Percentiles rank a stretch among this genome's conserved stretches.
Evolutionary conservation across 345 rosid species (phyloP).

Genomic region (Hirschfeldia incana): DNA sequence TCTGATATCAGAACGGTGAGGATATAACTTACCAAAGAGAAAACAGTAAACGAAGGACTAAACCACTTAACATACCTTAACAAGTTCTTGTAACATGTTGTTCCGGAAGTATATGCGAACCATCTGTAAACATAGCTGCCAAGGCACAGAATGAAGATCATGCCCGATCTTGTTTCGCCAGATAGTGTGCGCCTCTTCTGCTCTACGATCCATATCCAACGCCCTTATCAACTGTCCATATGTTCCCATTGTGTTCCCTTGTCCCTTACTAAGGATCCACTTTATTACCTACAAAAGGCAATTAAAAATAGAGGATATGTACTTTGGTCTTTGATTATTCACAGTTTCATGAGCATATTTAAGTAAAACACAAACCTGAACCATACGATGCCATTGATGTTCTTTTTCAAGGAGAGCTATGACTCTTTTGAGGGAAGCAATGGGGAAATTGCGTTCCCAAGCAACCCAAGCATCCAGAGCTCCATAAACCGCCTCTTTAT

Average conservation of each 20-base stretch:
- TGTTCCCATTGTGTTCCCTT: constrained; percentile 87
- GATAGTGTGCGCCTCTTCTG: constrained; percentile 82
- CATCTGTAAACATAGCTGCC: constrained; percentile 78
- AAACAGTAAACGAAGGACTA: too few relatives aligned
- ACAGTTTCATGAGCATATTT: background rate
- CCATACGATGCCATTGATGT: constrained; percentile 82
- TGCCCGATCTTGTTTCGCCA: constrained; percentile 73
- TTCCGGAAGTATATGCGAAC: constrained; percentile 74
- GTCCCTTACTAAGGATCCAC: constrained; percentile 99
- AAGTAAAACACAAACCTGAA: constrained; percentile 51
- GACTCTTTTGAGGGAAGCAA: constrained; percentile 68
- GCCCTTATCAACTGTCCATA: constrained; percentile 73
- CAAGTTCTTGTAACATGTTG: constrained; percentile 73
- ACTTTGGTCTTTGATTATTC: background rate
- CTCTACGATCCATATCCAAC: constrained; percentile 85
- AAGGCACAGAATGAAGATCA: constrained; percentile 89
- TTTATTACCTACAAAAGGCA: constrained; percentile 67
- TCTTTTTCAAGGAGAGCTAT: constrained; percentile 73
- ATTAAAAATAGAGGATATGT: background rate
- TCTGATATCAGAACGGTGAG: background rate
- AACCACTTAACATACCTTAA: constrained; percentile 53
- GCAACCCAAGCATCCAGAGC: constrained; percentile 98
- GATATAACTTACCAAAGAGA: too few relatives aligned
- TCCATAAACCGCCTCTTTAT: constrained; percentile 84
- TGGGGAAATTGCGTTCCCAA: constrained; percentile 86